Base-by-base conservation (phyloP, 108 stramenopile genomes). In the Epithemia pelagica region DNA sequence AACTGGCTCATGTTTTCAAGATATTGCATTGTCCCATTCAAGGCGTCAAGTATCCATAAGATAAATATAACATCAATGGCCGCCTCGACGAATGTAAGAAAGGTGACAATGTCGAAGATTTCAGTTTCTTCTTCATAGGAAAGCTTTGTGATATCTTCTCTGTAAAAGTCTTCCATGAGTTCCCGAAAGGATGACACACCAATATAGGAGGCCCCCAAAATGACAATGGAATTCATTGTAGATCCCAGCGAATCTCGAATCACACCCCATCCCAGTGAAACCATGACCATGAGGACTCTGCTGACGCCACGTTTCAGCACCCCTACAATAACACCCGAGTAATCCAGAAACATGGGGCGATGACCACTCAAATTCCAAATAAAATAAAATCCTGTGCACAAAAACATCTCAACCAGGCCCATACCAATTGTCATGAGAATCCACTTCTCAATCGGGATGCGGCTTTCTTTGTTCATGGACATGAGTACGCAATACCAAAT, bases 391-490 rank as follows among this genome's bases (percentile, higher is more conserved):
- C 85, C 86, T 15, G 82, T 65, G 59, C 82, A 80, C 65, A 90
- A 89, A 68, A 90, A 85, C 8, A 75, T 27, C 70, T 94, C 89
- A 32, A 86, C 30, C 1, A 87, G 68, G 27, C 89, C 89, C 59
- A 94, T 74, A 26, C 58, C 68, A 31, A 90, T 90, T 0, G 92
- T 90, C 0, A 53, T 72, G n/a, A 90, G 58, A 8, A 94, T 77
- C 92, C 92, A 94, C 59, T 77, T 85, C 58, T 90, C 87, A 62
- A 94, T 86, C 7, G 81, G 77, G 66, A 94, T 90, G n/a, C 75
- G 76, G 24, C 73, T 64, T 54, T 90, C 92, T 24, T 79, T 69
- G 67, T 90, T 70, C n/a, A 73, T 63, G 30, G 71, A 75, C 83
- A 89, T 90, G 52, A 54, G 82, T 29, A 80, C 31, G 0, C 73